Evolutionary conservation across 495 filamentous ascomycete genomes (phyloP), one percentile per base, ranked within the genome.

Genomic region (Aspergillus haitiensis): DNA sequence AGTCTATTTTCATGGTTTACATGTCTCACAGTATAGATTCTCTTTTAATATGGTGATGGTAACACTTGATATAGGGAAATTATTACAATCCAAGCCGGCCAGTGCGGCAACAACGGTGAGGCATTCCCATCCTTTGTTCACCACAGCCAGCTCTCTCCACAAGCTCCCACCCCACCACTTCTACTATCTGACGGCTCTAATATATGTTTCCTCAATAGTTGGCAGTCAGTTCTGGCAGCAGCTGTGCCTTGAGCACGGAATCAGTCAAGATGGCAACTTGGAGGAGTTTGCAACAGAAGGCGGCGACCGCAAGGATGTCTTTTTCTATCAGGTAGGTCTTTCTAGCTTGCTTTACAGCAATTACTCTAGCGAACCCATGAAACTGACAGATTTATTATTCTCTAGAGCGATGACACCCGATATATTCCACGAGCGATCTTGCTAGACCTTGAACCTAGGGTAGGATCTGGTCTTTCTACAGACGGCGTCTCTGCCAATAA

Each of bases 51-150:
- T 53, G 32, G 11, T 11, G 40, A n/a, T 42, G 32, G 33, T 60
- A 36, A 59, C 52, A 36, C 33, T 15, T 3, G 4, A 32, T 56
- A 6, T 49, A 98, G 94, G 77, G 94, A 98, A 84, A 98, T 98
- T 70, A 98, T 98, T 75, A 98, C 95, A 39, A 89, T 98, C 62
- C 94, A 98, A 78, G 93, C 95, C 55, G 94, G 94, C 82, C 94
- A 98, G 75, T 98, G 94, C 84, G 94, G 94, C 82, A 98, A 98
- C 75, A 97, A 92, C 81, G 92, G 92, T 96, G 71, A 79, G 89
- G 42, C 59, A 45, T 27, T 27, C 51, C 52, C 34, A 10, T 6
- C 40, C 37, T 12, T 36, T 35, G 13, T 12, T 21, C 13, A 37
- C 47, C 58, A 34, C 60, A 58, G 55, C 61, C 34, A 53, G 5